Percentiles rank a stretch among this genome's conserved stretches.
These are phyloP conservation scores for Lepiota venenata DNA, from an alignment of 768 basidiomycete species.

Conservation along the genomic window DNA sequence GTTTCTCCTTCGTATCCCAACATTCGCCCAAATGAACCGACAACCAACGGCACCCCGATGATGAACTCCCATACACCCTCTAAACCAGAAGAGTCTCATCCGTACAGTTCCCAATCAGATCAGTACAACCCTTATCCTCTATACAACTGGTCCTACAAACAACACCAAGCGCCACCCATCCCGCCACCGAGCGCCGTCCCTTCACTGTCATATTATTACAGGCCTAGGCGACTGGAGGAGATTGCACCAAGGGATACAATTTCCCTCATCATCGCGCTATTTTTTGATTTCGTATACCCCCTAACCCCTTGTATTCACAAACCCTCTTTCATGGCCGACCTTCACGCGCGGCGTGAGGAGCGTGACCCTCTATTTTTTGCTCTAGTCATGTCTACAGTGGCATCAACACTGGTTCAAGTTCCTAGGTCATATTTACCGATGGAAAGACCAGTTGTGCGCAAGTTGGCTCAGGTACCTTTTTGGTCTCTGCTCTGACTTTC, in stretches of 20 bases:
- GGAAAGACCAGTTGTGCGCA: constrained; percentile 81
- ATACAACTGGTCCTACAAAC: constrained; percentile 71
- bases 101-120: constrained; percentile 40
- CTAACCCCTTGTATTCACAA: constrained; percentile 90
- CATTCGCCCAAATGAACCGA: constrained; percentile 34
- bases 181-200: constrained; percentile 48
- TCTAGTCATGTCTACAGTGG: constrained; percentile 85
- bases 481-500: constrained; percentile 4
- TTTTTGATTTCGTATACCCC: constrained; percentile 93
- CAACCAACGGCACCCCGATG: constrained; percentile 27
- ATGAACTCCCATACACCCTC: constrained; percentile 32
- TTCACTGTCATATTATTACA: constrained; percentile 70
- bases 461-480: constrained; percentile 57
- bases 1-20: constrained; percentile 37
- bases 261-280: constrained; percentile 78
- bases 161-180: constrained; percentile 43
- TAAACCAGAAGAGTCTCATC: constrained; percentile 42
- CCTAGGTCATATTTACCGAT: constrained; percentile 87
- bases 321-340: constrained; percentile 89
- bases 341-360: constrained; percentile 77
- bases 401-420: constrained; percentile 84
- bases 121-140: constrained; percentile 61
- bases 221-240: constrained; percentile 76
- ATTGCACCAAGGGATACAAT: constrained; percentile 81
- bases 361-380: constrained; percentile 89